A percentile compares a stretch with the other conserved stretches of the same genome.
phyloP scores from a whole-genome alignment of 2,329 filamentous ascomycete genomes.

The Botrytis sinoallii region DNA sequence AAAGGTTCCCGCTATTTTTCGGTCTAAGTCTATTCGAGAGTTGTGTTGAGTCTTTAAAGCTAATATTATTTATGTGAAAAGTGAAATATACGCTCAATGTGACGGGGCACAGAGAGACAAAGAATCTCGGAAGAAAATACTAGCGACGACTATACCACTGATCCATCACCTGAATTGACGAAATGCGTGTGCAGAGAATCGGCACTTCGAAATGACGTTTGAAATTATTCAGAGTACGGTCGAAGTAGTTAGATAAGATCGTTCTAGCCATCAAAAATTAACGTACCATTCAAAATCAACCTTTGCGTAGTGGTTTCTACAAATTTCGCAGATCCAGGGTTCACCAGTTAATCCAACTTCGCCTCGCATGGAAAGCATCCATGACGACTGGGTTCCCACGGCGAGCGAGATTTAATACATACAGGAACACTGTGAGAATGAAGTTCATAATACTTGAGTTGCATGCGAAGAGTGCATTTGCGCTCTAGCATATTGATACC shows the following conservation, averaged over 20 bases:
- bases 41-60: too few species aligned
- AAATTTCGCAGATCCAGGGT: too few species aligned
- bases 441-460: fast-evolving
- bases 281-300: neutral
- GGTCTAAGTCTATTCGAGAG: neutral
- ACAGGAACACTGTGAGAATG: fast-evolving
- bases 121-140: too few species aligned
- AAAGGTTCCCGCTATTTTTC: neutral
- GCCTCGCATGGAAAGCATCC: neutral
- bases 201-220: too few species aligned
- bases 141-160: too few species aligned
- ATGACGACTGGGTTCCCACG: neutral
- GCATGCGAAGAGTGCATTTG: neutral
- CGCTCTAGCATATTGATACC: neutral
- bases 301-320: neutral
- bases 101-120: neutral
- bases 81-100: neutral
- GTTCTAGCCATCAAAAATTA: neutral
- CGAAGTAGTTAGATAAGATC: neutral
- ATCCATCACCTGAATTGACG: too few species aligned
- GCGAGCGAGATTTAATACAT: neutral
- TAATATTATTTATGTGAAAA: too few species aligned
- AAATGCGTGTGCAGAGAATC: neutral
- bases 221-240: neutral
- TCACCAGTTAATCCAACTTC: too few species aligned